Conservation (phyloP, 2,329 filamentous ascomycete species). For the Xylaria sp. region DNA sequence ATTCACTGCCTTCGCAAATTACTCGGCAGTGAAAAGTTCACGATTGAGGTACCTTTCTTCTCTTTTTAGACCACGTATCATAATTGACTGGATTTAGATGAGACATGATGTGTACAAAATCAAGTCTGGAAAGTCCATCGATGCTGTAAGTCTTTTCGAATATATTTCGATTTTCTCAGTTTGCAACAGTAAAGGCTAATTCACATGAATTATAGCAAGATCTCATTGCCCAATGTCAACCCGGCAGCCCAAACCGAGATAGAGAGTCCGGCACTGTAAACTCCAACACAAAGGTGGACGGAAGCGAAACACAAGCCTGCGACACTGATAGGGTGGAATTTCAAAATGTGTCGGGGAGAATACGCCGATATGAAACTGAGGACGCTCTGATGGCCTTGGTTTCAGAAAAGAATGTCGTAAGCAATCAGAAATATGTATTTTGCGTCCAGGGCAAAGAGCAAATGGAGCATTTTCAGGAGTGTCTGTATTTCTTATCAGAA, state of each 20-base stretch:
- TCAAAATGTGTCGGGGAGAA: no score
- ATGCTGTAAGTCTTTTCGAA: neutral
- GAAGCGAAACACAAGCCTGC: neutral
- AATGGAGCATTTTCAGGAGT: no score
- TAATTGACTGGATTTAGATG: neutral
- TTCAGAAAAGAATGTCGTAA: no score
- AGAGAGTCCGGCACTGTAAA: neutral
- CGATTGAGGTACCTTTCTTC: neutral
- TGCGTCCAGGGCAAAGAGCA: no score
- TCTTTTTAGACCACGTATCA: neutral
- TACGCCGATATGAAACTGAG: no score
- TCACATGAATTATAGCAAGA: neutral
- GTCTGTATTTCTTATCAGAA: no score
- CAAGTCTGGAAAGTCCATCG: neutral
- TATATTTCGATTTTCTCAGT: neutral
- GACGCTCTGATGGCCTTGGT: no score
- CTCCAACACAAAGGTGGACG: neutral
- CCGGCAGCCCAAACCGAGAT: neutral
- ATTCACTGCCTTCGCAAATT: neutral
- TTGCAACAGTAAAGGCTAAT: neutral
- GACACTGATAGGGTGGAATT: no score
- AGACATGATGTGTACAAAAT: conserved; percentile 4
- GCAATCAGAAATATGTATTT: no score
- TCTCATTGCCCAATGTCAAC: neutral
- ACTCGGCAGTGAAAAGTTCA: neutral